Evolutionary conservation across 441 rosid genomes (phyloP), one percentile per base, ranked within the genome.

Genomic region (Hura crepitans): DNA sequence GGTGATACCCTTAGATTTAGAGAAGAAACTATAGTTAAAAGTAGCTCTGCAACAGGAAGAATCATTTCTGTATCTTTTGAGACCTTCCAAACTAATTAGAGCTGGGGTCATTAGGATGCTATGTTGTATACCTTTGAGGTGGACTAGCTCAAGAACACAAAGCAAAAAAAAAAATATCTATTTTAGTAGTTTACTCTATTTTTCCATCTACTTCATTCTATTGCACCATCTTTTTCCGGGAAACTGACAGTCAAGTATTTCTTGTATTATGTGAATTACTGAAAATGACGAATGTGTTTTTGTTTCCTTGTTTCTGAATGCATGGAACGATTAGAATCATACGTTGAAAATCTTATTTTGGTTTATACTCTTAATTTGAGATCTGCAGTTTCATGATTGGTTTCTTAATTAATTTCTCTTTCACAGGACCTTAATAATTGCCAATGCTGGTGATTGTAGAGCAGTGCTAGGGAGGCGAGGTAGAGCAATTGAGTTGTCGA

Each of bases 401-500:
- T 20, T 50, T 53, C 42, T 51, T 13, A 59, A 70, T 53, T 71
- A 63, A 18, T 37, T 59, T 39, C 23, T 61, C 1, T 27, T 55
- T 72, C 27, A 39, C 86, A 92, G 97, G 86, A 88, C 75, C 54
- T 77, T 89, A 80, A 79, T 85, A 63, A 73, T 89, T 78, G 97
- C 92, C 71, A 92, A 92, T 75, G 94, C 90, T 47, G 97, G 97
- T 59, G 97, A 92, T 82, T 92, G 96, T 74, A 86, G 97, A 78
- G 96, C 97, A 62, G 97, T 92, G 42, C 60, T 92, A 30, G 96
- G 97, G 25, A 89, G 84, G 76, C 85, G 89, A 77, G 97, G 97
- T 25, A 87, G 89, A 75, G 94, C 92, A 50, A 84, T 89, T 25
- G 96, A 92, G 81, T 76, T 92, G 78, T 92, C 97, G 27, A 85